Conservation (phyloP, 768 basidiomycete genomes). For the Mycena albidolilacea region DNA sequence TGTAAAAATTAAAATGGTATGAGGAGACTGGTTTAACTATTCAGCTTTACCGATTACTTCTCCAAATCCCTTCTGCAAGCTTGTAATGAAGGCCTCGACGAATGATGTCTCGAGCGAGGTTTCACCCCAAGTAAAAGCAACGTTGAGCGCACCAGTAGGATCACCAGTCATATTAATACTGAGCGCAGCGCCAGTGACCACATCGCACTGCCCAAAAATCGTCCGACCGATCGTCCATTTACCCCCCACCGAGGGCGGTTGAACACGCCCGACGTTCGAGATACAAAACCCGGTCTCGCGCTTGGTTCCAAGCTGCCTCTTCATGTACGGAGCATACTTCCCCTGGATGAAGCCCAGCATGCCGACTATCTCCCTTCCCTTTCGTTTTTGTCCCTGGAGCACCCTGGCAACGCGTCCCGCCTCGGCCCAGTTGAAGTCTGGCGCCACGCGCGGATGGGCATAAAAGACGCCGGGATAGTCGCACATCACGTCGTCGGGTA, state of each 20-base stretch:
- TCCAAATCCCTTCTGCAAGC: neutral
- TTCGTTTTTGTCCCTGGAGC: conserved; percentile 8
- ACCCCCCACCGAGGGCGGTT: neutral
- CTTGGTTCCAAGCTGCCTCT: conserved; percentile 15
- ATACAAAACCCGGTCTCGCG: conserved; percentile 8
- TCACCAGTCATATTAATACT: neutral
- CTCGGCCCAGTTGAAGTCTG: conserved; percentile 8
- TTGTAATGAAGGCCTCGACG: neutral
- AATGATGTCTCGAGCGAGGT: neutral
- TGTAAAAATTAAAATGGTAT: too few species aligned
- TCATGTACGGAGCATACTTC: neutral
- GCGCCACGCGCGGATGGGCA: neutral
- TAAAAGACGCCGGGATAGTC: conserved; percentile 1
- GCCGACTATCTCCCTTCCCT: conserved; percentile 12
- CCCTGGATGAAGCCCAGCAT: conserved; percentile 21
- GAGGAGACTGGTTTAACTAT: too few species aligned
- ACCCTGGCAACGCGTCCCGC: neutral
- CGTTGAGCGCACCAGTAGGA: neutral
- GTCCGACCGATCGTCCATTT: neutral
- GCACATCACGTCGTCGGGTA: conserved; percentile 17
- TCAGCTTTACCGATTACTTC: too few species aligned
- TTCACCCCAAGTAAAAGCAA: neutral
- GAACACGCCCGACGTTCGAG: conserved; percentile 27
- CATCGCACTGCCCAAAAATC: neutral
- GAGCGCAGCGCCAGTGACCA: neutral